Evolutionary conservation across 345 rosid genomes (phyloP).

Genomic region (Melaleuca quinquenervia): DNA sequence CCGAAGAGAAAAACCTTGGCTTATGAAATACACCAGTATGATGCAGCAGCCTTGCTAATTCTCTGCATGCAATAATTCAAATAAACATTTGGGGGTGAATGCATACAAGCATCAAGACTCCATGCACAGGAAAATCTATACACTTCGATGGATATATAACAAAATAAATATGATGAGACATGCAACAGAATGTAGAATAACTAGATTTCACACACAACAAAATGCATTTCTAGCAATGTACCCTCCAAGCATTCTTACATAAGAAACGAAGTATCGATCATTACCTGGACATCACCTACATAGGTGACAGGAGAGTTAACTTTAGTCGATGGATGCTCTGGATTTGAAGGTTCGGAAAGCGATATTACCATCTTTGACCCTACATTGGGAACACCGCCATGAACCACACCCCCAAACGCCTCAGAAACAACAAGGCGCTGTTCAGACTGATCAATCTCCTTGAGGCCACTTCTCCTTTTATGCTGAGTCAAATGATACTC

Average conservation of each 20-base stretch:
- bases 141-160: neutral
- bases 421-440: slow-evolving; percentile 27
- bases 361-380: slow-evolving; percentile 15
- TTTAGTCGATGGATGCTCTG: slow-evolving; percentile 10
- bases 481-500: slow-evolving; percentile 20
- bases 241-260: neutral
- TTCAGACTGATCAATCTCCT: slow-evolving; percentile 13
- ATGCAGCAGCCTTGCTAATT: neutral
- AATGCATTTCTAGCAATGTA: neutral
- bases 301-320: slow-evolving; percentile 20
- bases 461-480: slow-evolving; percentile 13
- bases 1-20: neutral
- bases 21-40: neutral
- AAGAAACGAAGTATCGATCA: neutral
- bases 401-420: slow-evolving; percentile 10
- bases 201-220: neutral
- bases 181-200: neutral
- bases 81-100: neutral
- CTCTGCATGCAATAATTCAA: neutral
- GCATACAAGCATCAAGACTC: neutral
- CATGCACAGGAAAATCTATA: neutral
- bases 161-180: neutral
- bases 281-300: slow-evolving; percentile 4
- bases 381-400: slow-evolving; percentile 20
- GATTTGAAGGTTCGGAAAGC: slow-evolving; percentile 17